Evolutionary conservation across 805 yeast species (phyloP), one percentile per base, ranked within the genome.

Genomic region (Lipomyces kockii): DNA sequence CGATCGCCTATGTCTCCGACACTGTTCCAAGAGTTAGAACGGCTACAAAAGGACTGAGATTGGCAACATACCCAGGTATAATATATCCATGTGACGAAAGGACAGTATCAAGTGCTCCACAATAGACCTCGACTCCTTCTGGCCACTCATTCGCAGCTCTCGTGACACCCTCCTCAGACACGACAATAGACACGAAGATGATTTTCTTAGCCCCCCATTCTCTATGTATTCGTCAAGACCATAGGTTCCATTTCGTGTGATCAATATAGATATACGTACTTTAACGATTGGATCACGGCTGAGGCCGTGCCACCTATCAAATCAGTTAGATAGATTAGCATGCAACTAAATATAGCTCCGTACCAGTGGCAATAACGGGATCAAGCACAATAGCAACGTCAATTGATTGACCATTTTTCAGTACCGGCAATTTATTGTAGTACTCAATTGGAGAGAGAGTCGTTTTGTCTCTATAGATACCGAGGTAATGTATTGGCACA

Each of bases 1-100:
- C 79, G 69, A 63, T 76, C 78, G 5, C 79, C 79, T 51, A 77
- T 76, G 62, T 77, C 79, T 35, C 79, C 79, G 29, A 77, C 53
- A 22, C 62, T 60, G 22, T 49, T 29, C 32, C 2, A 27, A 20
- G 4, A 20, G 37, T 35, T 22, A 58, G 35, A 62, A 17, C 12
- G 12, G 27, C 3, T 22, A 63, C 35, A n/a, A 20, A n/a, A 62
- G n/a, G 29, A 60, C 27, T 63, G 22, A 27, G 34, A 60, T 27
- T 12, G 29, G 14, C 20, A 7, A 51, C 53, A n/a, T 39, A 63
- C 29, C 79, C 79, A 27, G 79, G 79, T 8, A 77, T 60, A 61
- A 77, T 72, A 67, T 72, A 75, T 11, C 79, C 79, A 43, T 60
- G 64, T 17, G 63, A 67, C n/a, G 73, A 63, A 29, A 77, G 63